Base-by-base conservation (phyloP, 257 asterid genomes). In the Solanum appendiculatum region DNA sequence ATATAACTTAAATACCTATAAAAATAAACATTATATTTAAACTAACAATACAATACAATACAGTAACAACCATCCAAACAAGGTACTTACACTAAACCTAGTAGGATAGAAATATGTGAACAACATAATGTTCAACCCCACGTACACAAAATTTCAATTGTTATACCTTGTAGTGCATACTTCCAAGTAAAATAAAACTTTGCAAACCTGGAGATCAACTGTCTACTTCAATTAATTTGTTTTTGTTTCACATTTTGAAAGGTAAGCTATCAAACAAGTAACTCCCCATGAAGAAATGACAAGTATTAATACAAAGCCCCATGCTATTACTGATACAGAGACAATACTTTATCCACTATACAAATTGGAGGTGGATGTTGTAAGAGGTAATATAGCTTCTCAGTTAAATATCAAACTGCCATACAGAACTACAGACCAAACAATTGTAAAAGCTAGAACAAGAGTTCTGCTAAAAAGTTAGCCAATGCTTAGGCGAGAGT, bases 401-500 rank as follows among this genome's bases (percentile, higher is more conserved):
- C 88, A 87, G 89, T 73, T 86, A 88, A 90, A 46, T 85, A 86
- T 84, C 89, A 91, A 89, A 88, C 39, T 88, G 90, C 86, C 83
- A 87, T 69, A 87, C 91, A 89, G 81, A 89, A 70, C 86, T 92
- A 92, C 89, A 42, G 70, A 68, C 86, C 44, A 40, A 87, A 82
- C 86, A 85, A 86, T 88, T 85, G 29, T 68, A 42, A 42, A 82
- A 87, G 83, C 88, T 89, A 88, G 39, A 75, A 86, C 9, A 25
- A 87, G 68, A 56, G 64, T 54, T 69, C 81, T 25, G 75, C 44
- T 34, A 78, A 78, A 77, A 90, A 66, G 82, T 95, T 90, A 97
- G 74, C 97, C 98, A 16, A 96, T 90, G 92, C 99, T 96, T 88
- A 96, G 75, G 46, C 98, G 96, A 68, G 97, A 89, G 87, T 97